Conservation (phyloP, 2,329 filamentous ascomycete species). For the Fusarium sp. region DNA sequence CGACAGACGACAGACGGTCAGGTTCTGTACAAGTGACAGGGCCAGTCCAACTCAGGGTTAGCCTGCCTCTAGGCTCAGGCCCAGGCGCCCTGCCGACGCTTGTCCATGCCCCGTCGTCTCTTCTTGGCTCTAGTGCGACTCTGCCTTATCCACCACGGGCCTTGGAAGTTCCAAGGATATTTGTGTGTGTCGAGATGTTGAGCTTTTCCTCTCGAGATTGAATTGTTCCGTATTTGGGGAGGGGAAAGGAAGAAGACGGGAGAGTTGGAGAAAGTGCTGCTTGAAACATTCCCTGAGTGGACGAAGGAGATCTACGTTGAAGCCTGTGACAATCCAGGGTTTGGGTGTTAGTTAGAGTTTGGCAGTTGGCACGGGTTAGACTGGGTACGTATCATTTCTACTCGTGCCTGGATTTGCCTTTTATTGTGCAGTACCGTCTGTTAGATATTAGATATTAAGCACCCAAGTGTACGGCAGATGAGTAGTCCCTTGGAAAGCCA, state of each 20-base stretch:
- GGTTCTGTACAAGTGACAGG: conserved; percentile 16
- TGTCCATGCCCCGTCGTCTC: conserved; percentile 37
- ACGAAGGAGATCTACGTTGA: conserved; percentile 9
- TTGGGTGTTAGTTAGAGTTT: conserved; percentile 18
- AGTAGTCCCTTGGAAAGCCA: conserved; percentile 9
- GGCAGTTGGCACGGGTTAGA: conserved; percentile 19
- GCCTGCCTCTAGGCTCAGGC: conserved; percentile 39
- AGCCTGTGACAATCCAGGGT: neutral
- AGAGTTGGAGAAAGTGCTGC: conserved; percentile 1
- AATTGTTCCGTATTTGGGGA: neutral
- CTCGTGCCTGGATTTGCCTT: conserved; percentile 36
- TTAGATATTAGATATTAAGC: neutral
- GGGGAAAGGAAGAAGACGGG: neutral
- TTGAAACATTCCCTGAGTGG: conserved; percentile 24
- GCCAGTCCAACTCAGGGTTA: conserved; percentile 30
- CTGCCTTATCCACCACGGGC: conserved; percentile 34
- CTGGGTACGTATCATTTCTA: neutral
- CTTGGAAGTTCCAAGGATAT: conserved; percentile 34
- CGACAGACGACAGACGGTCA: conserved; percentile 15
- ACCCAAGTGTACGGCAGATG: no score
- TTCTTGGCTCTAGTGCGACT: conserved; percentile 37
- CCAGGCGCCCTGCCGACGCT: conserved; percentile 44
- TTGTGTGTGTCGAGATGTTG: conserved; percentile 22
- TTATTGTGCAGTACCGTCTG: conserved; percentile 16
- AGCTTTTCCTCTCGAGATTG: conserved; percentile 15